phyloP scores from a whole-genome alignment of 1,284 basidiomycete species.

The Coniferiporia sulphurascens region DNA sequence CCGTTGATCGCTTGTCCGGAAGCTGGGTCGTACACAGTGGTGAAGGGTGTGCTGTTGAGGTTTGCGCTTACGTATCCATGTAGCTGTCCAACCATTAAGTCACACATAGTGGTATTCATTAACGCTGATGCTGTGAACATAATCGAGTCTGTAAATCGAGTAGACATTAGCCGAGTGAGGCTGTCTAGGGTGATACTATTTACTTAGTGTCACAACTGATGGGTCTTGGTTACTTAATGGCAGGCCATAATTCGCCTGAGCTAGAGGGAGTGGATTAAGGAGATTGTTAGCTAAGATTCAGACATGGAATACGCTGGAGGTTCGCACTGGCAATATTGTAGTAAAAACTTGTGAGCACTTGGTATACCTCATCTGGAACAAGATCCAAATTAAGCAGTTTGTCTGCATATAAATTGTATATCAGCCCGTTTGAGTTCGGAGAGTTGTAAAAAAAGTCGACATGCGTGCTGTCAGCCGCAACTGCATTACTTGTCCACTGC shows the following conservation, averaged over 20 bases:
- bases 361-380: slow-evolving; percentile 23
- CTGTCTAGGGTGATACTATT: slow-evolving; percentile 23
- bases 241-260: slow-evolving; percentile 17
- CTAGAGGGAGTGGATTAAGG: slow-evolving; percentile 29
- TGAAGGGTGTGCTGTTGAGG: slow-evolving; percentile 12
- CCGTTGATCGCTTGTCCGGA: not conserved
- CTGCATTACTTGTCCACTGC: slow-evolving; percentile 17
- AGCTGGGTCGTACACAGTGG: slow-evolving; percentile 6
- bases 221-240: slow-evolving; percentile 25
- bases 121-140: slow-evolving; percentile 34
- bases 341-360: slow-evolving; percentile 9
- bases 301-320: not conserved
- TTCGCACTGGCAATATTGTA: slow-evolving; percentile 6
- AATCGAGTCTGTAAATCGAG: slow-evolving; percentile 32
- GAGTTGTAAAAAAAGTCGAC: slow-evolving; percentile 29
- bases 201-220: slow-evolving; percentile 21
- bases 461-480: slow-evolving; percentile 19
- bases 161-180: not conserved
- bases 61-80: slow-evolving; percentile 19
- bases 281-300: not conserved
- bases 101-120: slow-evolving; percentile 25
- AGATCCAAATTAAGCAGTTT: slow-evolving; percentile 28
- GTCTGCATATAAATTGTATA: slow-evolving; percentile 48
- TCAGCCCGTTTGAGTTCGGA: slow-evolving; percentile 30
- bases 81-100: slow-evolving; percentile 31